Conservation (phyloP, 306 rosid genomes). For the Delonix regia region DNA sequence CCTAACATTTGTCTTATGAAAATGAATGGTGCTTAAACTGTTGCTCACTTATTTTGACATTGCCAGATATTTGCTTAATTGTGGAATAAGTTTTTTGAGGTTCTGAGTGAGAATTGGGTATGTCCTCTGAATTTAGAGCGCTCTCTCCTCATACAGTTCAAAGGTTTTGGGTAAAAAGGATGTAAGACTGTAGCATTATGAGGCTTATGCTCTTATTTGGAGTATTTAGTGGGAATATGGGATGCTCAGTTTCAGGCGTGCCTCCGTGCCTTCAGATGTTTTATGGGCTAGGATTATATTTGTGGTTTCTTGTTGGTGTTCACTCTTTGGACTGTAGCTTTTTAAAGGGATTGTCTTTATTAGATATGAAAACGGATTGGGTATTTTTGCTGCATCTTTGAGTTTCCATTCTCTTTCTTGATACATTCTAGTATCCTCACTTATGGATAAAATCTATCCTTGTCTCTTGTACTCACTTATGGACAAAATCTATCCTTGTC, state of each 20-base stretch:
- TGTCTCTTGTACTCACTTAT: background rate
- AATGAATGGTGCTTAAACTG: background rate
- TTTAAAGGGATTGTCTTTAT: background rate
- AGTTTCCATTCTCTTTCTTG: background rate
- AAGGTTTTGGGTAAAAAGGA: background rate
- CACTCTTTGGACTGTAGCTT: background rate
- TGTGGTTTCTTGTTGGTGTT: background rate
- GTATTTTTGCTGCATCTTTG: background rate
- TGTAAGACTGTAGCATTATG: background rate
- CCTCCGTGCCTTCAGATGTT: background rate
- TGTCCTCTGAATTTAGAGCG: background rate
- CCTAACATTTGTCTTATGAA: background rate
- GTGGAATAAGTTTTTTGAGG: background rate
- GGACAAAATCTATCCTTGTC: background rate
- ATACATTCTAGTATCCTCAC: background rate
- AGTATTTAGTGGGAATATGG: background rate
- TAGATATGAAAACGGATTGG: background rate
- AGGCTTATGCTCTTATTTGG: background rate
- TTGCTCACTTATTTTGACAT: background rate
- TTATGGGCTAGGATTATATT: background rate
- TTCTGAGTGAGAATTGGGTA: background rate
- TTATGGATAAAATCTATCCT: background rate
- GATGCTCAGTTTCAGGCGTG: background rate
- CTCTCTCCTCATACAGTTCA: background rate
- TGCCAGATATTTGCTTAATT: background rate